A percentile compares a stretch with the other conserved stretches of the same genome.
Evolutionary conservation across 352 stramenopile genomes (phyloP).

Genomic region (Globisporangium cylindrosporum): DNA sequence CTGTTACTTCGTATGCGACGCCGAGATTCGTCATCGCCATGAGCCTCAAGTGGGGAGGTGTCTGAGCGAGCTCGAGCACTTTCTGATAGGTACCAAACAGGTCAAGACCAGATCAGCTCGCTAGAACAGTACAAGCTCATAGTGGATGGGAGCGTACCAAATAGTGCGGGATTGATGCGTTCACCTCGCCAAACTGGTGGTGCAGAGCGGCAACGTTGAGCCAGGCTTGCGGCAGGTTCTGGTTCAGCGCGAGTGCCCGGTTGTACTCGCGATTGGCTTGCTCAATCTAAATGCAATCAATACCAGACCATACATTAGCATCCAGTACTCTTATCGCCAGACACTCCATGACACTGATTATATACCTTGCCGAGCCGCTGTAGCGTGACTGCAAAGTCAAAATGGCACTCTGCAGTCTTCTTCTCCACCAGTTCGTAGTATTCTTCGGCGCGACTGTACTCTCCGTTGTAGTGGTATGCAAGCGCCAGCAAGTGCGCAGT

Average conservation of each 20-base stretch:
- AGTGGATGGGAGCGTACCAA: constrained; percentile 15
- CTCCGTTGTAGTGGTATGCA: constrained; percentile 30
- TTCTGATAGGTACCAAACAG: constrained; percentile 13
- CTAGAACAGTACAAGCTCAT: not conserved
- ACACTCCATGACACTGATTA: not conserved
- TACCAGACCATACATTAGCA: not conserved
- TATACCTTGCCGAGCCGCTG: constrained; percentile 41
- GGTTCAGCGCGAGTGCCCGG: constrained; percentile 30
- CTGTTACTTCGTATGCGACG: constrained; percentile 35
- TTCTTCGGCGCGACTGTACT: constrained; percentile 27
- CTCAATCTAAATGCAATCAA: constrained; percentile 29
- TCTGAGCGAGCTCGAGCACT: constrained; percentile 26
- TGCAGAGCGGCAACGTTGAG: constrained; percentile 71
- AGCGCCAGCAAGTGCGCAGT: constrained; percentile 34
- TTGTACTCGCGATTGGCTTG: constrained; percentile 45
- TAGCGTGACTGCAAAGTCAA: constrained; percentile 52
- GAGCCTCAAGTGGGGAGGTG: constrained; percentile 8
- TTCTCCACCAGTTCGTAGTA: constrained; percentile 25
- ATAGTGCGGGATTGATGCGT: constrained; percentile 52
- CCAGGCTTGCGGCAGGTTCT: constrained; percentile 32
- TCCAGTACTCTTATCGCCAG: too few relatives aligned
- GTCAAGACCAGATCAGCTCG: not conserved
- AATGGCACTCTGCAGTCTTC: constrained; percentile 36
- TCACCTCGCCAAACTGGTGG: constrained; percentile 52
- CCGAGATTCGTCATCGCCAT: constrained; percentile 48